phyloP scores from a whole-genome alignment of 1,139 yeast species.

The Lizanozyma gosingica region DNA sequence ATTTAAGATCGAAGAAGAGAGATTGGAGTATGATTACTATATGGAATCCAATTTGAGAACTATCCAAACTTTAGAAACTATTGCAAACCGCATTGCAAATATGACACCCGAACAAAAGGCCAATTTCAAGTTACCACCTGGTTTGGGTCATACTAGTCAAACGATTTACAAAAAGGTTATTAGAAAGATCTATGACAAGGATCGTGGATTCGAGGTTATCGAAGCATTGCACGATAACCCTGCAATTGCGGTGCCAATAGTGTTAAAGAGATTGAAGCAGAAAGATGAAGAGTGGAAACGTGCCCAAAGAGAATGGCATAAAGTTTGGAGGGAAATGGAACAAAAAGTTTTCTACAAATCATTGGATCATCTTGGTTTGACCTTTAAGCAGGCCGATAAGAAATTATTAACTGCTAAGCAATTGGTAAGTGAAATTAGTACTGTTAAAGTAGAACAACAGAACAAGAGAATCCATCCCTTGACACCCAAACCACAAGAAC shows the following conservation, averaged over 20 bases:
- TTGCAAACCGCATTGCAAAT: conserved; percentile 87
- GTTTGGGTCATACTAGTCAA: conserved; percentile 82
- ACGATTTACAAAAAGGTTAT: conserved; percentile 92
- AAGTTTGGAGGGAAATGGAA: conserved; percentile 97
- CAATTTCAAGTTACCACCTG: conserved; percentile 79
- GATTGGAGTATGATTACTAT: conserved; percentile 92
- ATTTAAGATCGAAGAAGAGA: conserved; percentile 92
- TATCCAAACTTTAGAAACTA: conserved; percentile 89
- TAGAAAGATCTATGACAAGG: conserved; percentile 86
- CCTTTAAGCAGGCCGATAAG: conserved; percentile 94
- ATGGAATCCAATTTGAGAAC: conserved; percentile 94
- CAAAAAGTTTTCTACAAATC: conserved; percentile 91
- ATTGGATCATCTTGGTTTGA: conserved; percentile 87
- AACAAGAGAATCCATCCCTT: conserved; percentile 72
- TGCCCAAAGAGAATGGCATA: conserved; percentile 98
- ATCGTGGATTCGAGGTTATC: conserved; percentile 91
- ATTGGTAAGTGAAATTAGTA: conserved; percentile 81
- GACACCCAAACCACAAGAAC: conserved; percentile 79
- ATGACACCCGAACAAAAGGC: conserved; percentile 90
- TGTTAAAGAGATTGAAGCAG: conserved; percentile 83
- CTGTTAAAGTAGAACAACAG: conserved; percentile 84
- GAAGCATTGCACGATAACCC: conserved; percentile 95
- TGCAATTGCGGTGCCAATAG: conserved; percentile 89
- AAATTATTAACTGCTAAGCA: conserved; percentile 85
- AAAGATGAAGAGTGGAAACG: conserved; percentile 99